phyloP scores from a whole-genome alignment of 257 asterid genomes.

The Linderniella brevidens region DNA sequence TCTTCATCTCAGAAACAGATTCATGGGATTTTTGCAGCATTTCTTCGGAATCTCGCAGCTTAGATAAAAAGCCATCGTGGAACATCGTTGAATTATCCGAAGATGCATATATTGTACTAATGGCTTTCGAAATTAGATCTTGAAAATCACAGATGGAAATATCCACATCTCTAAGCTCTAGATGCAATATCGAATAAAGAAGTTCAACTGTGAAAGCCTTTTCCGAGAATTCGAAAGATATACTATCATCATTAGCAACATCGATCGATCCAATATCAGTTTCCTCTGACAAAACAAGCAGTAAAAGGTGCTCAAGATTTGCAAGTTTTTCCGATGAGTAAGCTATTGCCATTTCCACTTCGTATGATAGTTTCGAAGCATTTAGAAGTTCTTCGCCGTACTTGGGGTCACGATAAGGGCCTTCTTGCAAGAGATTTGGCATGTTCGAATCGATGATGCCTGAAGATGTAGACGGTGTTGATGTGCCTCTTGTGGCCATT shows the following conservation, averaged over 20 bases:
- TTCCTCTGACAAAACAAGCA: slow-evolving; percentile 25
- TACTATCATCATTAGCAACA: slow-evolving; percentile 24
- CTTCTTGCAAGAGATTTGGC: slow-evolving; percentile 14
- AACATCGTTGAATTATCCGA: slow-evolving; percentile 22
- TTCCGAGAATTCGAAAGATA: slow-evolving; percentile 39
- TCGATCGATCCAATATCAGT: slow-evolving; percentile 28
- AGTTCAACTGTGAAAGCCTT: slow-evolving; percentile 49
- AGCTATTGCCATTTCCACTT: slow-evolving; percentile 27
- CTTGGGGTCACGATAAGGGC: slow-evolving; percentile 5
- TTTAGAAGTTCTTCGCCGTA: slow-evolving; percentile 13
- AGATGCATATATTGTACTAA: slow-evolving; percentile 24
- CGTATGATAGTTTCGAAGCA: slow-evolving; percentile 23
- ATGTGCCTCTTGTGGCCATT: slow-evolving; percentile 13
- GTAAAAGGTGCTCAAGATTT: slow-evolving; percentile 47
- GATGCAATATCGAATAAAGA: slow-evolving; percentile 32
- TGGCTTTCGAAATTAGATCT: slow-evolving; percentile 24
- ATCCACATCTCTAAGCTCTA: slow-evolving; percentile 58
- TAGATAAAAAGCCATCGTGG: slow-evolving; percentile 16
- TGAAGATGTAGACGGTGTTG: slow-evolving; percentile 10
- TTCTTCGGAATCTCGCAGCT: slow-evolving; percentile 45
- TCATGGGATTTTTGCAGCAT: slow-evolving; percentile 41
- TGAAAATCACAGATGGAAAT: slow-evolving; percentile 25
- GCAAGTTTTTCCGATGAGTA: slow-evolving; percentile 46
- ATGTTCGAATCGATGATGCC: slow-evolving; percentile 15
- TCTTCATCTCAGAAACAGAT: slow-evolving; percentile 49